Conservation (phyloP, 352 stramenopile species). For the Phytophthora foliorum region DNA sequence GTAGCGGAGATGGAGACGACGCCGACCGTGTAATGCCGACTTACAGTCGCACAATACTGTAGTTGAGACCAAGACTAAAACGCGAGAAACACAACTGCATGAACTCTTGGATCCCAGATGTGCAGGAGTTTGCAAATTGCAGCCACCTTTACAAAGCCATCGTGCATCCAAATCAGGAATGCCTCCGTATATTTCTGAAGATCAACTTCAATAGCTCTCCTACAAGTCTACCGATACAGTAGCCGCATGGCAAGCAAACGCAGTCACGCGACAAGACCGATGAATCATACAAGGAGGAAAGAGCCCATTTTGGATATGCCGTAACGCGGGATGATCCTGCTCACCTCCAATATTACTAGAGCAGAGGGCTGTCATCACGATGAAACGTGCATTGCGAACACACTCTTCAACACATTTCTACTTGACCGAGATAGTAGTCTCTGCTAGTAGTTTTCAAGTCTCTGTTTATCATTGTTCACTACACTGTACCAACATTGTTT, state of each 20-base stretch:
- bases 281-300: no score
- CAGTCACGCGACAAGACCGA: no score
- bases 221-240: no score
- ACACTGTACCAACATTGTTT: background rate
- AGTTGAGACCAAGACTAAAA: background rate
- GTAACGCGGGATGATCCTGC: no score
- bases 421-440: no score
- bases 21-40: background rate
- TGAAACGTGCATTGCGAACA: background rate
- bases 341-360: no score
- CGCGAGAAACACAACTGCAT: background rate
- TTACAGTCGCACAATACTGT: background rate
- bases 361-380: background rate
- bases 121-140: constrained; percentile 1
- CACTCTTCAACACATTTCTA: no score
- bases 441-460: no score
- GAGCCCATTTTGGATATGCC: no score
- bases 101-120: constrained; percentile 21
- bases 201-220: constrained; percentile 28
- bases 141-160: constrained; percentile 25
- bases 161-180: constrained; percentile 20
- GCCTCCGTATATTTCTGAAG: constrained; percentile 36
- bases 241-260: background rate
- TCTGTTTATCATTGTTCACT: no score
- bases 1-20: constrained; percentile 1